A percentile compares a stretch with the other conserved stretches of the same genome.
These are phyloP conservation scores for Aspergillus steynii DNA, from an alignment of 495 filamentous ascomycete species.

Conservation along the genomic window DNA sequence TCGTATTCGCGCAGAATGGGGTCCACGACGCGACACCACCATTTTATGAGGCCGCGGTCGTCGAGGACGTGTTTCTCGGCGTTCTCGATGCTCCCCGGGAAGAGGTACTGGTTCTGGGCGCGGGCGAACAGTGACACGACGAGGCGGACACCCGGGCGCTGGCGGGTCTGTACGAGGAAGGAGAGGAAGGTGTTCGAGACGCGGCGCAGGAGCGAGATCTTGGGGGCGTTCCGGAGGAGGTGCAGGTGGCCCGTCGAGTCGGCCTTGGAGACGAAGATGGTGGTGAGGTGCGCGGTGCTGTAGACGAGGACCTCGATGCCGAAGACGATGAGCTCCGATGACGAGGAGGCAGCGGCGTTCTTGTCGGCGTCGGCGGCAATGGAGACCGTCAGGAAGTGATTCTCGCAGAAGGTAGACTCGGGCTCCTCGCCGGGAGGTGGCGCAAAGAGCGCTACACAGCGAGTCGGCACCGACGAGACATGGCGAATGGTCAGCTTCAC, in stretches of 20 bases:
- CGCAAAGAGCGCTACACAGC: constrained; percentile 72
- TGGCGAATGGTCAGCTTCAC: constrained; percentile 77
- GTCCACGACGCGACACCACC: constrained; percentile 91
- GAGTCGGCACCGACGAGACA: constrained; percentile 79
- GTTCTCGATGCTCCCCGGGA: constrained; percentile 88
- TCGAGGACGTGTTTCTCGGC: constrained; percentile 87
- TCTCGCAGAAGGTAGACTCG: constrained; percentile 81
- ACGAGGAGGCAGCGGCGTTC: constrained; percentile 12
- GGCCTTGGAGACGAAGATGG: constrained; percentile 93
- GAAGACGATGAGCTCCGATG: constrained; percentile 57
- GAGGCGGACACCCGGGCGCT: constrained; percentile 66
- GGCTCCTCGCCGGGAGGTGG: constrained; percentile 67
- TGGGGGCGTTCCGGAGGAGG: constrained; percentile 58
- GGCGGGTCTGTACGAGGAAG: constrained; percentile 66
- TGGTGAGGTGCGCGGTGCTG: constrained; percentile 74
- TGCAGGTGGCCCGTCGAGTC: constrained; percentile 90
- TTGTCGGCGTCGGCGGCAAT: constrained; percentile 37
- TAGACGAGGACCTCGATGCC: constrained; percentile 67
- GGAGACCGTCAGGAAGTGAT: constrained; percentile 79
- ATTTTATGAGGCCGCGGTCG: constrained; percentile 83
- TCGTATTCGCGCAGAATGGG: constrained; percentile 59
- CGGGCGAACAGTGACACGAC: constrained; percentile 91
- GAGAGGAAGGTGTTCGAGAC: constrained; percentile 74
- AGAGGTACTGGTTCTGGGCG: constrained; percentile 91
- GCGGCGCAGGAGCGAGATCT: constrained; percentile 69